Evolutionary conservation across 768 basidiomycete genomes (phyloP), one percentile per base, ranked within the genome.

Genomic region (Trametes gibbosa): DNA sequence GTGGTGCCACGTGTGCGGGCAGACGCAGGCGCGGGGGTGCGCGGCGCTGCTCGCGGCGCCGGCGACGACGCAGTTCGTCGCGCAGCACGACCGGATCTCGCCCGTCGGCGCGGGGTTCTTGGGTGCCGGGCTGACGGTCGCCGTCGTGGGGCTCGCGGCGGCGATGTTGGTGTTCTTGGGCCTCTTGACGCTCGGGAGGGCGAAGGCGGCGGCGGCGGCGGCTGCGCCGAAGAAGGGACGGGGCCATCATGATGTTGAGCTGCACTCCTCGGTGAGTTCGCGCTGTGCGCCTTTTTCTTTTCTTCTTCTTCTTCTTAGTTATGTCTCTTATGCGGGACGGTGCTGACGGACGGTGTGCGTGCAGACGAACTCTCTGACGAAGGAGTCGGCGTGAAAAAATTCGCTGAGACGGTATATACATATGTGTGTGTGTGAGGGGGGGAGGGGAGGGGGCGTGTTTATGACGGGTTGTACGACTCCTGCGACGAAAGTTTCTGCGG

Each of bases 41-140:
- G 81, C 69, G 19, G 77, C 76, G 13, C 68, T 86, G 37, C 63
- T 74, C 10, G 64, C 73, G n/a, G 79, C 29, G 24, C 29, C 49
- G 37, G 72, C 56, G 57, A 62, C 53, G 73, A 63, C 53, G 73
- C 60, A 25, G 0, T 57, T 57, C 1, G 69, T 53, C 35, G 25
- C 61, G 73, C 34, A 67, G 19, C 74, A 76, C 46, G 72, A 75
- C 40, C 64, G 61, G 13, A 77, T 86, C 63, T 77, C 76, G 59
- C 78, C 76, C 0, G 77, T 86, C 8, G 86, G 83, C 7, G 85
- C 86, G n/a, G 86, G 86, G 1, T 84, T 86, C 72, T 73, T 88
- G 14, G 86, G 86, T 27, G 86, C 86, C 3, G 82, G 83, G 13
- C n/a, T 65, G 57, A 59, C 66, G 32, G 49, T 63, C 16, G 64